Evolutionary conservation across 768 basidiomycete species (phyloP).

Genomic region (Amanita pseudoporphyria): DNA sequence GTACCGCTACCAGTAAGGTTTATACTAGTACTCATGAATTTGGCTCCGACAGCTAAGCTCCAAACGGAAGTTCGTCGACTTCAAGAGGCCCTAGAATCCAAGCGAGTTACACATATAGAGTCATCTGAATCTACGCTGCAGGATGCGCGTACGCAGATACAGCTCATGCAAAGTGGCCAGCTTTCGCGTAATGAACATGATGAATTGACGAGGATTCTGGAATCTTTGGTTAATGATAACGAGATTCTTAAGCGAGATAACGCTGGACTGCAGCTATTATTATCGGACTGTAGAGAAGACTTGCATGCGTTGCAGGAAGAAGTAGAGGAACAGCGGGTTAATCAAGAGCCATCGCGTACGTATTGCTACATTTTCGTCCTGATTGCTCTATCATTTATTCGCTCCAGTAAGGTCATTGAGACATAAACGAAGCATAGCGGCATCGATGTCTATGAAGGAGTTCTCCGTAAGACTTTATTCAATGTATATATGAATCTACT

Average conservation of each 20-base stretch:
- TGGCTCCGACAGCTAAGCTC: constrained; percentile 43
- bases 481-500: not conserved
- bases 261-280: constrained; percentile 62
- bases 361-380: not conserved
- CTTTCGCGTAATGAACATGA: constrained; percentile 31
- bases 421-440: constrained; percentile 18
- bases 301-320: constrained; percentile 60
- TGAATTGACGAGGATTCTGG: constrained; percentile 62
- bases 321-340: constrained; percentile 60
- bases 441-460: constrained; percentile 1
- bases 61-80: constrained; percentile 58
- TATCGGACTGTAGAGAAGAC: constrained; percentile 74
- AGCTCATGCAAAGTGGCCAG: constrained; percentile 14
- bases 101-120: constrained; percentile 49
- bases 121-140: constrained; percentile 57
- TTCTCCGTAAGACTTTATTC: constrained; percentile 2
- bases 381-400: not conserved
- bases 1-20: not conserved
- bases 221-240: constrained; percentile 81
- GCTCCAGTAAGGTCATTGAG: not conserved
- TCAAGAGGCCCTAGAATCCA: constrained; percentile 52
- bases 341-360: constrained; percentile 9
- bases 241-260: constrained; percentile 77
- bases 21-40: constrained; percentile 1
- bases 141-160: constrained; percentile 56